Evolutionary conservation across 352 stramenopile genomes (phyloP), one percentile per base, ranked within the genome.

Genomic region (Pythium pyrilobum): DNA sequence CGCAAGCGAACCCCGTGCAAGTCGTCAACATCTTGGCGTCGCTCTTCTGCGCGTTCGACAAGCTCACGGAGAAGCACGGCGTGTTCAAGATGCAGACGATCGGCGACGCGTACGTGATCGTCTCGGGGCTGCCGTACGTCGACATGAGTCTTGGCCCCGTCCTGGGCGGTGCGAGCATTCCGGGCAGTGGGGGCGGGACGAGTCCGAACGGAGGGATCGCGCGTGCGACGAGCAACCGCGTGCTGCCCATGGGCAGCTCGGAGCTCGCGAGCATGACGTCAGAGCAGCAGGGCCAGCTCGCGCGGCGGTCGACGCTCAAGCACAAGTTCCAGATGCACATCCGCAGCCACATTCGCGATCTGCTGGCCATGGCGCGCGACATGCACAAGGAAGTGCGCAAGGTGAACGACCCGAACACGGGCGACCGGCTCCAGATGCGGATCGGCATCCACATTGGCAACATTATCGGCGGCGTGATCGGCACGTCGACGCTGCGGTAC

Each of bases 11-110:
- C 27, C 88, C 88, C 0, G 74, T 79, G 2, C 78, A 97, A 69
- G 87, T 97, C 20, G 88, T 96, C 4, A 81, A 96, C 50, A 86
- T 98, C 44, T 58, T 98, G 4, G 86, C 91, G 28, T 91, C 87
- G n/a, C 67, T 98, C 1, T 97, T 97, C 55, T 91, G 81, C 34
- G 79, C 81, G 11, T 97, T 97, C 39, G 89, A 98, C 61, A 89
- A 92, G 16, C 62, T 97, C n/a, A 92, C 84, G 0, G 79, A 93
- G 36, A 95, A 97, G 63, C 84, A 97, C 61, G 81, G 87, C 29
- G 86, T 97, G 28, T 96, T 96, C 51, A 98, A 97, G 65, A 91
- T 97, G 69, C 86, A 98, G 61, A 96, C 85, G 0, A 97, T 97
- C 28, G 88, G 90, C 12, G 91, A 97, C 66, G 87, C 87, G n/a